phyloP scores from a whole-genome alignment of 225 moss, liverwort and hornwort genomes.

The Climacium dendroides region DNA sequence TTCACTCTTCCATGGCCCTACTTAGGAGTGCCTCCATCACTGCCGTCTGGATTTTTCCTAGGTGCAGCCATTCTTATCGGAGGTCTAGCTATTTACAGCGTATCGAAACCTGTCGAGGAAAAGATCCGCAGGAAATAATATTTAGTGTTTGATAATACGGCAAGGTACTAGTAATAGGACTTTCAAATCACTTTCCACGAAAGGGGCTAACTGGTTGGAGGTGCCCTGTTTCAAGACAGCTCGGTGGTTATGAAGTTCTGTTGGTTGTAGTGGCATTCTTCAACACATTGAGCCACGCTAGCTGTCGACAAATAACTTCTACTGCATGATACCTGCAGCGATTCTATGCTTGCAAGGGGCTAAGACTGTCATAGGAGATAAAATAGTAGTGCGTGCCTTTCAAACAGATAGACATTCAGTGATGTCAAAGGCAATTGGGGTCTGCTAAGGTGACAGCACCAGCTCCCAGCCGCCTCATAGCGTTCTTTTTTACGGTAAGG shows the following conservation, averaged over 20 bases:
- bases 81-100: conserved; percentile 63
- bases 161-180: neutral
- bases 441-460: conserved; percentile 44
- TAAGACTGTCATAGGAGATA: neutral
- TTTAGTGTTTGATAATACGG: neutral
- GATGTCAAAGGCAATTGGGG: neutral
- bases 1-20: conserved; percentile 83
- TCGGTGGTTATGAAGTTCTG: neutral
- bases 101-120: conserved; percentile 12
- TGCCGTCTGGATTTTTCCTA: conserved; percentile 48
- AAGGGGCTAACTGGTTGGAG: neutral
- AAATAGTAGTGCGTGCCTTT: neutral
- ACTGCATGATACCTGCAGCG: neutral
- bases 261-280: neutral
- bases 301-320: neutral
- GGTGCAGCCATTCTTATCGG: conserved; percentile 59
- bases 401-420: neutral
- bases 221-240: neutral
- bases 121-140: neutral
- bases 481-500: neutral
- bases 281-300: neutral
- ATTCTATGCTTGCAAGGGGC: neutral
- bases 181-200: neutral
- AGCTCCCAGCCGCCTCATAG: conserved; percentile 9
- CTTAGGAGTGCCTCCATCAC: conserved; percentile 55